phyloP scores from a whole-genome alignment of 192 early-diverging fungal species.

The Coemansia erecta region DNA sequence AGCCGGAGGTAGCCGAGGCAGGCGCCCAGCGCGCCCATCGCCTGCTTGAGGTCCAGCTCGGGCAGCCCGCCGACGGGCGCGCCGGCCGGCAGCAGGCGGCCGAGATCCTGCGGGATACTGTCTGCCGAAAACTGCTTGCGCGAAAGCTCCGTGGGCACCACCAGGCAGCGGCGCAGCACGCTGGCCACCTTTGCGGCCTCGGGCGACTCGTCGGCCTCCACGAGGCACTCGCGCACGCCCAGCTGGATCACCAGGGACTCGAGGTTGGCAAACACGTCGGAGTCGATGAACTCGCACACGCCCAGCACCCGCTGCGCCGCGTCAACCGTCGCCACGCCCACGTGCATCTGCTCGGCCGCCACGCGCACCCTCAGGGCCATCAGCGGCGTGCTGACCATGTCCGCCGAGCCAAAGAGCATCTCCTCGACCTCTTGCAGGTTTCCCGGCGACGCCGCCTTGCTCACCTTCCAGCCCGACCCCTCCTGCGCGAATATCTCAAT shows the following conservation, averaged over 20 bases:
- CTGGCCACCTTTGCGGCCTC: slow-evolving; percentile 68
- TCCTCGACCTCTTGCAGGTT: slow-evolving; percentile 92
- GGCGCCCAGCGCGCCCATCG: slow-evolving; percentile 29
- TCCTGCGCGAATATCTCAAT: slow-evolving; percentile 79
- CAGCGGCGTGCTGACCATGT: slow-evolving; percentile 74
- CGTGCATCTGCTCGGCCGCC: slow-evolving; percentile 31
- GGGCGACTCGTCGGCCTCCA: slow-evolving; percentile 52
- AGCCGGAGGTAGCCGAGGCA: slow-evolving; percentile 55
- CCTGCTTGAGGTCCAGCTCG: slow-evolving; percentile 51
- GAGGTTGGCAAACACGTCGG: slow-evolving; percentile 88
- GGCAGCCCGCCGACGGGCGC: slow-evolving; percentile 63
- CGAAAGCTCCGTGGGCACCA: slow-evolving; percentile 64
- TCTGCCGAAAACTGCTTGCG: slow-evolving; percentile 66
- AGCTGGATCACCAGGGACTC: slow-evolving; percentile 93
- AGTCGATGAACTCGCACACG: slow-evolving; percentile 89
- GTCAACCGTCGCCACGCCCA: slow-evolving; percentile 86
- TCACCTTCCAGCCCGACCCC: slow-evolving; percentile 53
- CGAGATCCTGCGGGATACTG: slow-evolving; percentile 85
- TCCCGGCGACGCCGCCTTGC: slow-evolving; percentile 83
- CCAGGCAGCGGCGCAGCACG: slow-evolving; percentile 72
- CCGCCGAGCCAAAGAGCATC: slow-evolving; percentile 72
- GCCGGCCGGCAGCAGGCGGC: slow-evolving; percentile 69
- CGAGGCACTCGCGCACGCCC: slow-evolving; percentile 87
- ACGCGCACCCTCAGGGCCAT: slow-evolving; percentile 64
- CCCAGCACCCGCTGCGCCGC: slow-evolving; percentile 77